Conservation (phyloP, 108 stramenopile genomes). For the Cyclotella atomus region DNA sequence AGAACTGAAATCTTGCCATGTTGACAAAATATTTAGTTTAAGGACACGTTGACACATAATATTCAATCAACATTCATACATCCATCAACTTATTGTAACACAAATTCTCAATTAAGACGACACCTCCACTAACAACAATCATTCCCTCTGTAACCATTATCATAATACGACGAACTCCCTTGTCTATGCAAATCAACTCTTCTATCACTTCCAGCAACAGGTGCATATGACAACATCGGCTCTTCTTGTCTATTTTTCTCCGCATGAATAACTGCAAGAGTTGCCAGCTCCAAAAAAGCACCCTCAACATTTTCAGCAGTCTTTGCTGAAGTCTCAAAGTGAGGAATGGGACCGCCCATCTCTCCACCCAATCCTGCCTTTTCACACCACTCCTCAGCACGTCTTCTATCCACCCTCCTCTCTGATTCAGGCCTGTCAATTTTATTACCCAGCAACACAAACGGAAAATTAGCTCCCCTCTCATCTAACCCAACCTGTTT, state of each 20-base stretch:
- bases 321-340: constrained; percentile 96
- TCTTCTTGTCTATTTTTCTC: constrained; percentile 44
- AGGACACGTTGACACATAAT: not conserved
- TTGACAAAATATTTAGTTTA: constrained; percentile 31
- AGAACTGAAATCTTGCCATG: constrained; percentile 22
- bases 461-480: constrained; percentile 80
- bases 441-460: constrained; percentile 98
- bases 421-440: constrained; percentile 79
- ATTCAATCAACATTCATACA: too few species aligned
- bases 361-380: constrained; percentile 57
- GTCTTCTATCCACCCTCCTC: constrained; percentile 72
- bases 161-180: constrained; percentile 47
- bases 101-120: not conserved
- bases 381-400: constrained; percentile 87
- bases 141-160: constrained; percentile 31
- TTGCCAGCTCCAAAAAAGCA: constrained; percentile 86
- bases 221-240: constrained; percentile 49
- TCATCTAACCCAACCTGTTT: constrained; percentile 76
- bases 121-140: constrained; percentile 56
- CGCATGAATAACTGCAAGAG: constrained; percentile 42
- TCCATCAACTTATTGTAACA: too few species aligned
- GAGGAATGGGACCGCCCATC: constrained; percentile 81
- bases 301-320: constrained; percentile 94
- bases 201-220: constrained; percentile 29
- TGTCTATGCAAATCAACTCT: constrained; percentile 45